Evolutionary conservation across 1,284 basidiomycete species (phyloP), one percentile per base, ranked within the genome.

Genomic region (Rhodotorula glutinis): DNA sequence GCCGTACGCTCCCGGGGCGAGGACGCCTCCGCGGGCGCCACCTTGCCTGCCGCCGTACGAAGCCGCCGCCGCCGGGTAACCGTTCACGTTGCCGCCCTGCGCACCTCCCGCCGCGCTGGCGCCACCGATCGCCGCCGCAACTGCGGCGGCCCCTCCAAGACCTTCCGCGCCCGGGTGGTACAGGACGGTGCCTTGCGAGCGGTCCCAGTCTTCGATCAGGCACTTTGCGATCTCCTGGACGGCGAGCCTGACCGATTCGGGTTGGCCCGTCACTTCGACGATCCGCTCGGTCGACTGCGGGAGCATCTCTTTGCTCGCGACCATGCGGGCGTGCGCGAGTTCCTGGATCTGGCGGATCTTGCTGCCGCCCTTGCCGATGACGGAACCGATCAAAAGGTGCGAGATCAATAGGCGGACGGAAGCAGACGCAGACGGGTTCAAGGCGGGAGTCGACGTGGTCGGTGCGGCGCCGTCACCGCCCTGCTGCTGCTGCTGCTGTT

Each of bases 291-390:
- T 98, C 30, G 93, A 97, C 25, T 93, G 93, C 7, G 96, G 95
- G 47, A 99, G 85, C 94, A 98, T 97, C 56, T 93, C 90, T 80
- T 98, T 96, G 74, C 90, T 92, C 13, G 96, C 96, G 77, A 97
- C 97, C 73, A 99, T 82, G 69, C 94, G 84, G 17, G 96, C 95
- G 43, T 95, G 95, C 71, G 91, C 94, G n/a, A 94, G 93, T 77
- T 99, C 96, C 79, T 99, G 96, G 75, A 99, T 99, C 81, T 98
- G 96, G 82, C 98, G 98, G 80, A 99, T 99, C 81, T 98, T 98
- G 62, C 89, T 88, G 44, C 96, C 96, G 72, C 89, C 90, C 80
- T 96, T 97, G 70, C 96, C 96, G 97, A 99, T 99, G 67, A 99
- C 92, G 52, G 92, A 95, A 41, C 96, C 96, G 95, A 99, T 99